Conservation (phyloP, 2,329 filamentous ascomycete species). For the Coniochaeta hoffmannii region DNA sequence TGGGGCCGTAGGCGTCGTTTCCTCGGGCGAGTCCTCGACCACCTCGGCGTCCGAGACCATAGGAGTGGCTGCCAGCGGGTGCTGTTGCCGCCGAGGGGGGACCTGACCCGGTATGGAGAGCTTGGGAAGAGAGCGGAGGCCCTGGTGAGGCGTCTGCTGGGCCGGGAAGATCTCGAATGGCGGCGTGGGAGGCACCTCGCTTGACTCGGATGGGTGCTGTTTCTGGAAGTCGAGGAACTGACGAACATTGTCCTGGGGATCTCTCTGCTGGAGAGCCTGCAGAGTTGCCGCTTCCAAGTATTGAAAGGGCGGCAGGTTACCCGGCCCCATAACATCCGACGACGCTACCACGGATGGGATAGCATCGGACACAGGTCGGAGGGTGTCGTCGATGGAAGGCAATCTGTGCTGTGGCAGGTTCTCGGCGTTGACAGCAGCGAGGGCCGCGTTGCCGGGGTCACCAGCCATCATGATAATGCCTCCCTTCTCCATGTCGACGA, state of each 20-base stretch:
- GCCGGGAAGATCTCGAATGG: slow-evolving; percentile 57
- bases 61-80: slow-evolving; percentile 7
- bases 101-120: slow-evolving; percentile 46
- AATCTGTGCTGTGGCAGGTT: not conserved
- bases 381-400: slow-evolving; percentile 35
- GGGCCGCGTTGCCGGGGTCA: slow-evolving; percentile 69
- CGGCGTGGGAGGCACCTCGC: slow-evolving; percentile 60
- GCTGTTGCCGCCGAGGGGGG: slow-evolving; percentile 15
- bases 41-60: slow-evolving; percentile 5
- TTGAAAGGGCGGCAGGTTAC: slow-evolving; percentile 52
- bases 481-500: slow-evolving; percentile 48
- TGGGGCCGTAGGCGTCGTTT: slow-evolving; percentile 51
- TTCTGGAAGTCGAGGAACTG: slow-evolving; percentile 87
- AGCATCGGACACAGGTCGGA: slow-evolving; percentile 65
- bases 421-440: slow-evolving; percentile 35
- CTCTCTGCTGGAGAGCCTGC: slow-evolving; percentile 59
- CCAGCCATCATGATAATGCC: slow-evolving; percentile 71
- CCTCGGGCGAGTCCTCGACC: slow-evolving; percentile 36
- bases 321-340: slow-evolving; percentile 78
- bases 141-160: slow-evolving; percentile 38
- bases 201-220: slow-evolving; percentile 31
- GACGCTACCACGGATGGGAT: slow-evolving; percentile 82
- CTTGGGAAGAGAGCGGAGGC: slow-evolving; percentile 53
- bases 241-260: slow-evolving; percentile 88
- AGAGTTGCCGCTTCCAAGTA: slow-evolving; percentile 69